Conservation (phyloP, 345 rosid species). For the Salix caprea region DNA sequence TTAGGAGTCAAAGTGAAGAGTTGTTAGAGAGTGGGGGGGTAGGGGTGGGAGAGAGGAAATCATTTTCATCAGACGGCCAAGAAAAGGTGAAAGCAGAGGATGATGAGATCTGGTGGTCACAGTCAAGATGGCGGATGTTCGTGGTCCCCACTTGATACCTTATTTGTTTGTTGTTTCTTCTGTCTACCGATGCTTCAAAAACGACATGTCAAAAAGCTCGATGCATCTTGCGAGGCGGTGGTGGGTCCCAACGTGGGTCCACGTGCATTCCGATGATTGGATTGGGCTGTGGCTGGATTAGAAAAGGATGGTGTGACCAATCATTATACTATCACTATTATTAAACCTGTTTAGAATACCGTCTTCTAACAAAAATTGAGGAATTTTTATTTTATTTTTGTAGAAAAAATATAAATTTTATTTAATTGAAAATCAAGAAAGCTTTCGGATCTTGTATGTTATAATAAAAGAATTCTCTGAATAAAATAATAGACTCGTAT, state of each 20-base stretch:
- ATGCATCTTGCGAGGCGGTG: not conserved
- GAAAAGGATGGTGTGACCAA: no score
- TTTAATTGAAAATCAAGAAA: no score
- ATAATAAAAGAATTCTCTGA: no score
- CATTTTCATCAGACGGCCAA: constrained; percentile 42
- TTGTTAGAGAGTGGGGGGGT: constrained; percentile 8
- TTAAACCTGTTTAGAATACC: no score
- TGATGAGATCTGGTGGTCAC: constrained; percentile 17
- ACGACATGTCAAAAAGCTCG: not conserved
- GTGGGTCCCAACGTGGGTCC: not conserved
- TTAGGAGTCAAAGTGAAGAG: constrained; percentile 11
- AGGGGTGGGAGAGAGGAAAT: constrained; percentile 12
- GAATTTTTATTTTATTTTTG: no score
- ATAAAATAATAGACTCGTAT: no score
- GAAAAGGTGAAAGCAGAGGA: not conserved
- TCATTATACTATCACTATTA: no score
- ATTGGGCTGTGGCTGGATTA: no score
- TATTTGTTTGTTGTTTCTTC: not conserved
- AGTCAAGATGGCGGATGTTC: constrained; percentile 29
- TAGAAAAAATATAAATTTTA: no score
- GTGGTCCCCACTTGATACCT: constrained; percentile 27
- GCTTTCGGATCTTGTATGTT: no score
- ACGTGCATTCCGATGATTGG: no score
- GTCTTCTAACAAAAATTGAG: no score
- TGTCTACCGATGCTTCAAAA: not conserved